Conservation (phyloP, 2,329 filamentous ascomycete genomes). For the Lojkania enalia region DNA sequence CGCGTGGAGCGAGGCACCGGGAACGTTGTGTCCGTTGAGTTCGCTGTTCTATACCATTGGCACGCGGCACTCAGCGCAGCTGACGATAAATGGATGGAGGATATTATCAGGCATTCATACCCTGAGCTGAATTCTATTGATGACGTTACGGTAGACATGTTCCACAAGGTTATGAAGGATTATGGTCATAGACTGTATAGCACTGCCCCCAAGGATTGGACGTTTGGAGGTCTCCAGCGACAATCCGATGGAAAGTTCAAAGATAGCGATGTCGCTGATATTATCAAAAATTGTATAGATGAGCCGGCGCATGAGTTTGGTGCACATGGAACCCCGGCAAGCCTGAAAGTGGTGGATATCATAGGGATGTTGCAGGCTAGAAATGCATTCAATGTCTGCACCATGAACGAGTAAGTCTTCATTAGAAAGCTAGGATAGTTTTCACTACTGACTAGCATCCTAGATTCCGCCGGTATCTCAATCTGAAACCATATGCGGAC, state of each 20-base stretch:
- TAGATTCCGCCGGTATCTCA: conserved; percentile 60
- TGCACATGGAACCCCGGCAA: conserved; percentile 53
- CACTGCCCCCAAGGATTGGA: conserved; percentile 55
- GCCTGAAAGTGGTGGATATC: conserved; percentile 62
- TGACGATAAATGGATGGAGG: conserved; percentile 76
- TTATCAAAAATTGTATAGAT: conserved; percentile 52
- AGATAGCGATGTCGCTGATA: conserved; percentile 50
- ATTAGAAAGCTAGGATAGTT: neutral
- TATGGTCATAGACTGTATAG: conserved; percentile 58
- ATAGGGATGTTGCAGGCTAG: conserved; percentile 59
- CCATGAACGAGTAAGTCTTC: conserved; percentile 50
- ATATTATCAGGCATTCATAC: conserved; percentile 38
- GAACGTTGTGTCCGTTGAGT: conserved; percentile 79
- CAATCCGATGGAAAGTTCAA: conserved; percentile 48
- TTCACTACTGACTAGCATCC: neutral
- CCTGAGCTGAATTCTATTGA: conserved; percentile 50
- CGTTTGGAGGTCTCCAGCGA: conserved; percentile 48
- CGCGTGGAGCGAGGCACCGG: conserved; percentile 65
- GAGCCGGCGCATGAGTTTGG: conserved; percentile 56
- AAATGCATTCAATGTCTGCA: conserved; percentile 50
- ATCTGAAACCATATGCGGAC: conserved; percentile 68
- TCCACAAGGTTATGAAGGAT: conserved; percentile 46
- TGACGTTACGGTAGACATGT: conserved; percentile 47
- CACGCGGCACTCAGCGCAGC: conserved; percentile 72
- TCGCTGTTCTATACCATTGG: conserved; percentile 82